phyloP scores from a whole-genome alignment of 352 stramenopile species.

The Halophytophthora batemanensis region DNA sequence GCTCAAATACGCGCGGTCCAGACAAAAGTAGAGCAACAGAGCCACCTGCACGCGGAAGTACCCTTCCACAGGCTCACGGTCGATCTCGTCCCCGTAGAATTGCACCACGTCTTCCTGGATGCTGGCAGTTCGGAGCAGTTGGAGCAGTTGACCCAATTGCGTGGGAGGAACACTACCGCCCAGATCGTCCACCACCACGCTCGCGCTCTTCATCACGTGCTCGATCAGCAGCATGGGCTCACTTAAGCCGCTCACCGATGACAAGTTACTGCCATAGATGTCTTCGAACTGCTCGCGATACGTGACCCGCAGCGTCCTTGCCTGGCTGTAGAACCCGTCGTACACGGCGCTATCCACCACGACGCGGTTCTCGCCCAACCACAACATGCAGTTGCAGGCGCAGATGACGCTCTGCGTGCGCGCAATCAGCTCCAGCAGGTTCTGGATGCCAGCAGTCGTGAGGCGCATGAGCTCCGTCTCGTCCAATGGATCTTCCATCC shows the following conservation, averaged over 20 bases:
- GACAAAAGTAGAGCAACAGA: constrained; percentile 76
- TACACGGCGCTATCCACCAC: constrained; percentile 42
- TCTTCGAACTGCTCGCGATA: constrained; percentile 70
- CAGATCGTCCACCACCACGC: constrained; percentile 31
- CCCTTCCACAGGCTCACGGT: constrained; percentile 62
- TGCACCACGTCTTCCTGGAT: constrained; percentile 60
- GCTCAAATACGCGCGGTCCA: constrained; percentile 70
- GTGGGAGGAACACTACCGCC: constrained; percentile 43
- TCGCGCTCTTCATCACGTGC: constrained; percentile 72
- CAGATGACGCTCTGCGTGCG: constrained; percentile 55
- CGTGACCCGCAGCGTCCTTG: constrained; percentile 42
- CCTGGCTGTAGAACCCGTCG: constrained; percentile 68
- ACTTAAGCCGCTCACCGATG: constrained; percentile 40
- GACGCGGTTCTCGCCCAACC: constrained; percentile 59
- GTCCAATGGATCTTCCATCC: constrained; percentile 35
- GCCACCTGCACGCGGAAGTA: constrained; percentile 76
- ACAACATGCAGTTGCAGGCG: constrained; percentile 63
- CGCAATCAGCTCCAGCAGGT: constrained; percentile 66
- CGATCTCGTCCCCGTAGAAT: constrained; percentile 64
- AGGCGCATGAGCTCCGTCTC: constrained; percentile 70
- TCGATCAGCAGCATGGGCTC: constrained; percentile 69
- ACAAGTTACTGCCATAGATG: constrained; percentile 53
- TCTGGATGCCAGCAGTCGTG: constrained; percentile 57
- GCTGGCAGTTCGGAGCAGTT: constrained; percentile 37
- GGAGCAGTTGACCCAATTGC: constrained; percentile 49